Evolutionary conservation across 495 filamentous ascomycete species (phyloP), one percentile per base, ranked within the genome.

Genomic region (Xylaria acuta): DNA sequence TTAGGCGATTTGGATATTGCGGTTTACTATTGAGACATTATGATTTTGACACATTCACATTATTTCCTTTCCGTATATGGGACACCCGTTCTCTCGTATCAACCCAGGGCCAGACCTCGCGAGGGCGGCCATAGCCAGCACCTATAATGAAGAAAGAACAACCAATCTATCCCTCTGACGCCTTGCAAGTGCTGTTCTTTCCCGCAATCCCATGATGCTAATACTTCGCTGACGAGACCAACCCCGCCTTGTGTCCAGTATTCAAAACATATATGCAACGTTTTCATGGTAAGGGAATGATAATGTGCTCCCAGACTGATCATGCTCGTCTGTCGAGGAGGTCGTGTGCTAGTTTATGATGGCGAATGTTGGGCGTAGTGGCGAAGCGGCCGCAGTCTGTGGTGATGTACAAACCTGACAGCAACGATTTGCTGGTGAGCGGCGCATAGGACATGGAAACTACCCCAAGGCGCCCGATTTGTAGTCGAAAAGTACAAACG

Each of bases 1-100:
- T 54, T 18, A 41, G 32, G 51, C n/a, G 36, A 36, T 69, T 45
- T 69, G 7, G 22, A 40, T 53, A 25, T 70, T 34, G 64, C 41
- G 49, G 9, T 72, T 72, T 79, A 74, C 72, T 77, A 79, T 79
- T 75, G 73, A 77, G 75, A 76, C 75, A 79, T 79, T 79, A 79
- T 67, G 69, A 74, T 77, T 62, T 67, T 75, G 74, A 71, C 70
- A 75, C 60, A 73, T 77, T 73, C 65, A 65, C 70, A 77, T 75
- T 72, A 77, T 74, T 62, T 34, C 54, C 54, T 60, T 53, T 40
- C 56, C 64, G 12, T 56, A 22, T 43, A 67, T 53, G 2, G 5
- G 43, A 18, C 14, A 3, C 45, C 43, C 25, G 22, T 49, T 65
- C 38, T n/a, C 27, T 65, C 41, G 7, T 14, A 16, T 49, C 41